Conservation (phyloP, 441 rosid genomes). For the Adansonia rubrostipa region DNA sequence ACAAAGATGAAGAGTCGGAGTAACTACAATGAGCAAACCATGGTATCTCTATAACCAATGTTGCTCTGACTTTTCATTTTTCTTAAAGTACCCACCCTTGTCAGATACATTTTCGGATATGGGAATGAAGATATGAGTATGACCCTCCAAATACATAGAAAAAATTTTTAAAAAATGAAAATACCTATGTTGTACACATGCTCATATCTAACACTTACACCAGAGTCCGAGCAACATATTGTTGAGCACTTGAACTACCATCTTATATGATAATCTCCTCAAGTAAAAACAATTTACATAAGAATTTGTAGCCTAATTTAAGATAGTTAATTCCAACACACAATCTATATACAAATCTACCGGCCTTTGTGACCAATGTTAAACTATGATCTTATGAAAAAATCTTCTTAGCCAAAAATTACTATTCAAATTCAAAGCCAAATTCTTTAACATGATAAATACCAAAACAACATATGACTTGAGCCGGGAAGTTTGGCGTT, state of each 20-base stretch:
- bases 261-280: background rate
- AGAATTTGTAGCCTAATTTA: background rate
- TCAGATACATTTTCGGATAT: too few species aligned
- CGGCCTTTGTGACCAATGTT: background rate
- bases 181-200: too few species aligned
- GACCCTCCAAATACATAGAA: too few species aligned
- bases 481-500: too few species aligned
- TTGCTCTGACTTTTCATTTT: too few species aligned
- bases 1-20: too few species aligned
- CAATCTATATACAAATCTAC: background rate
- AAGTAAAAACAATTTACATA: background rate
- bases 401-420: background rate
- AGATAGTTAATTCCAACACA: conserved; percentile 10
- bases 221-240: too few species aligned
- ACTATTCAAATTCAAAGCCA: background rate
- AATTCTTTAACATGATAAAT: background rate
- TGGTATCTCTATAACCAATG: background rate
- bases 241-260: background rate
- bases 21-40: too few species aligned
- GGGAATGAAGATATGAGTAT: too few species aligned
- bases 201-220: too few species aligned
- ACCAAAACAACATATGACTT: background rate
- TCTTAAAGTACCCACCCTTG: too few species aligned
- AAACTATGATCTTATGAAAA: background rate
- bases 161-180: too few species aligned